Percentiles rank a stretch among this genome's conserved stretches.
phyloP scores from a whole-genome alignment of 768 basidiomycete species.

The Boletus eberwhitei region DNA sequence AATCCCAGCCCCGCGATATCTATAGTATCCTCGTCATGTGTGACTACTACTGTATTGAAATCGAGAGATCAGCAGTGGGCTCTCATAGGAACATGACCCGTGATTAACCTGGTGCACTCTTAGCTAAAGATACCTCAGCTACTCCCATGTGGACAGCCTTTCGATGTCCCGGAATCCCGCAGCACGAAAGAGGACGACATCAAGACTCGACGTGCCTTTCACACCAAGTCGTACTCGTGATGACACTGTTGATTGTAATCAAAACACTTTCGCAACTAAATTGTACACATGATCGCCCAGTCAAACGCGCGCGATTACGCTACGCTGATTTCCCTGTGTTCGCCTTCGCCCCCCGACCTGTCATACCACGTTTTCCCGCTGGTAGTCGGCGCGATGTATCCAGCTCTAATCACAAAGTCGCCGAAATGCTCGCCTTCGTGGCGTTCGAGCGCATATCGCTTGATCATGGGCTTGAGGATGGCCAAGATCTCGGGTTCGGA shows the following conservation, averaged over 20 bases:
- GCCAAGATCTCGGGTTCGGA: constrained; percentile 89
- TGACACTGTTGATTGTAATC: constrained; percentile 27
- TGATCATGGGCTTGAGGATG: constrained; percentile 92
- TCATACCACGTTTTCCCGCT: constrained; percentile 88
- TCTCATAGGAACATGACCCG: background rate
- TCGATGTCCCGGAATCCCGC: background rate
- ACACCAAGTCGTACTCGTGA: background rate
- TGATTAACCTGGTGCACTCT: background rate
- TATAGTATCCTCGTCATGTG: background rate
- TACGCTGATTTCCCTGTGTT: constrained; percentile 37
- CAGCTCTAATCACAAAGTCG: constrained; percentile 89
- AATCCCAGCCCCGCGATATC: too few relatives aligned
- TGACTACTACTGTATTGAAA: background rate
- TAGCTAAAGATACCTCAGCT: background rate
- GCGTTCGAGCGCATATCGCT: constrained; percentile 85
- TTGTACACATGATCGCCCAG: background rate
- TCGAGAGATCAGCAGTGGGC: background rate
- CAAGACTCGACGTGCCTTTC: background rate
- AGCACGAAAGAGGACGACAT: background rate
- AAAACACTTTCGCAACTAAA: background rate
- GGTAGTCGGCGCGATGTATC: constrained; percentile 84
- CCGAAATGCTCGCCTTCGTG: constrained; percentile 89
- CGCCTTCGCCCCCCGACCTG: constrained; percentile 73
- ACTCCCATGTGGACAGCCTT: background rate
- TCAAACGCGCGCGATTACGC: constrained; percentile 1